Evolutionary conservation across 2,329 filamentous ascomycete species (phyloP).

Genomic region (Fusarium equiseti): DNA sequence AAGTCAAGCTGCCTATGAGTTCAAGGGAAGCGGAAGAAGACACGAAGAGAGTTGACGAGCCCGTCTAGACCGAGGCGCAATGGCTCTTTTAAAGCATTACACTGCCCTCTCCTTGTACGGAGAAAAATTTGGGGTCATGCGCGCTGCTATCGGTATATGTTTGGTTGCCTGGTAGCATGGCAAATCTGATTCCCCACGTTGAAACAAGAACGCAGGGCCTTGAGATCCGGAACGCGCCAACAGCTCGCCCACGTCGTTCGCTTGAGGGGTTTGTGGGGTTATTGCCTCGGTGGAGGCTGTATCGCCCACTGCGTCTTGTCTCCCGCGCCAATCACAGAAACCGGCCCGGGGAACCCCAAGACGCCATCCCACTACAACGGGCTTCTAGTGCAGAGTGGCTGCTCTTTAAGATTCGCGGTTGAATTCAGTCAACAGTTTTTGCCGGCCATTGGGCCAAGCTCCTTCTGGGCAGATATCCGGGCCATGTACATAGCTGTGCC

Average conservation of each 20-base stretch:
- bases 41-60: constrained; percentile 32
- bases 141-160: constrained; percentile 46
- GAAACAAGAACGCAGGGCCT: constrained; percentile 35
- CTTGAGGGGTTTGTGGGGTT: constrained; percentile 47
- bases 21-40: constrained; percentile 19
- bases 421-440: constrained; percentile 33
- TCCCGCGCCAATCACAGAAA: constrained; percentile 50
- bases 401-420: constrained; percentile 37
- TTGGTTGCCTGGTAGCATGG: constrained; percentile 46
- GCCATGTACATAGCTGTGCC: constrained; percentile 6
- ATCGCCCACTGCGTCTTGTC: constrained; percentile 44
- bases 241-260: constrained; percentile 33
- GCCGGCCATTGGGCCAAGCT: constrained; percentile 29
- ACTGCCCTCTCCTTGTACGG: constrained; percentile 27
- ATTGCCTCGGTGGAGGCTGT: constrained; percentile 41
- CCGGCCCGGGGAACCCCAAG: constrained; percentile 30
- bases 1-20: constrained; percentile 19
- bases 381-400: constrained; percentile 37
- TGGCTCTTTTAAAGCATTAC: constrained; percentile 40
- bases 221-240: constrained; percentile 36
- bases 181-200: constrained; percentile 48
- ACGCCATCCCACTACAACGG: constrained; percentile 42
- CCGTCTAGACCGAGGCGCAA: constrained; percentile 30
- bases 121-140: constrained; percentile 49
- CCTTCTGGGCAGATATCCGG: constrained; percentile 36